Evolutionary conservation across 2,329 filamentous ascomycete species (phyloP), one percentile per base, ranked within the genome.

Genomic region (Pezicula radicicola): DNA sequence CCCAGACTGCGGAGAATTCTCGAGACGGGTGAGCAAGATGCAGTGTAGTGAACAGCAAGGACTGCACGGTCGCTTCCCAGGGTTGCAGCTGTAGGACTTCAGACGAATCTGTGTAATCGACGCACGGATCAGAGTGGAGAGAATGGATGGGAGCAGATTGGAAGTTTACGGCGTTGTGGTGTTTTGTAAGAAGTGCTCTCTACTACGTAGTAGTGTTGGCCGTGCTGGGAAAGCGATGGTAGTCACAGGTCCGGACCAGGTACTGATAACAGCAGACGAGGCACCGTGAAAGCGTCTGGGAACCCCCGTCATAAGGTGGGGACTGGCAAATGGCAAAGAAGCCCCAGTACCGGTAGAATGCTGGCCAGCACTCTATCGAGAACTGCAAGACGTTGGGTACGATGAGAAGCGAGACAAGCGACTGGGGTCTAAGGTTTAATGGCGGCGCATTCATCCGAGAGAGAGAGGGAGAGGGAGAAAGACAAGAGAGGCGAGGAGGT

Each of bases 371-470:
- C 58, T 60, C 56, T 63, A 60, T 62, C 56, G 47, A 62, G 58
- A 57, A 59, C 56, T 58, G 61, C 59, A 63, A 58, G 52, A 56
- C 41, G 56, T 50, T 62, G 59, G 58, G 50, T 61, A 65, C 59
- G 60, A 62, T 62, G 61, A 62, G 51, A 33, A 33, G 30, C 30
- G 30, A 33, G 30, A 10, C 50, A 59, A 63, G 57, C 52, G 60
- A 63, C 61, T 60, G 52, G 61, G 55, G 51, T 58, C 48, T 15
- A 30, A 27, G 51, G 50, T 54, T 51, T 57, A 52, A 46, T 64
- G 56, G 60, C 60, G 61, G 60, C 57, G 61, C 56, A 62, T 60
- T 65, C 62, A 63, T 65, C 62, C 63, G 63, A 65, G 61, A 40
- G 37, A 2, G 8, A 15, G n/a, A 4, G 9, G 18, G 8, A 10